Evolutionary conservation across 768 basidiomycete species (phyloP).

Genomic region (Tylopilus cervinicoccineus): DNA sequence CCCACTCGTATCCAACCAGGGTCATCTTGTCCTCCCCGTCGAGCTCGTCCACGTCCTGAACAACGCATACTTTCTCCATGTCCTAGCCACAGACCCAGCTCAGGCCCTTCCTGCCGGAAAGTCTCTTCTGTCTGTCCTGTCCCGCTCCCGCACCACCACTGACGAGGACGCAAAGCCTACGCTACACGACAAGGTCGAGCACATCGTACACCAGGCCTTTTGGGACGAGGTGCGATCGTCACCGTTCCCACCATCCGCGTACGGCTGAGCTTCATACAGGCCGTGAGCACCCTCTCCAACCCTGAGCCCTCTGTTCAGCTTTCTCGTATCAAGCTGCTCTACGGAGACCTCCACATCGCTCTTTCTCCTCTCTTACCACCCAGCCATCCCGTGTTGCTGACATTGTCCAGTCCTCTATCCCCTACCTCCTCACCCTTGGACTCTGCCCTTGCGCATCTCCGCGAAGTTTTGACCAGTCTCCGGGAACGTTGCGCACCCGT

Average conservation of each 20-base stretch:
- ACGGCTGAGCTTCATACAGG: constrained; percentile 40
- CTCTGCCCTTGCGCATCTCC: constrained; percentile 51
- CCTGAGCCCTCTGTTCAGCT: constrained; percentile 58
- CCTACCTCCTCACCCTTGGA: constrained; percentile 67
- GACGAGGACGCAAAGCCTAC: constrained; percentile 25
- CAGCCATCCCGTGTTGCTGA: constrained; percentile 44
- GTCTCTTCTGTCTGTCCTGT: constrained; percentile 63
- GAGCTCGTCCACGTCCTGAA: constrained; percentile 57
- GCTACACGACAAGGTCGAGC: constrained; percentile 46
- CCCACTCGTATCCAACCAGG: constrained; percentile 21
- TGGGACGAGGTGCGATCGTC: constrained; percentile 62
- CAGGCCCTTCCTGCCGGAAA: constrained; percentile 68
- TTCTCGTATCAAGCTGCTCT: constrained; percentile 52
- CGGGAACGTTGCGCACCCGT: constrained; percentile 64
- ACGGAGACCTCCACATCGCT: constrained; percentile 48
- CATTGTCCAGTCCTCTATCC: constrained; percentile 54
- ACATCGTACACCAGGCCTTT: constrained; percentile 58
- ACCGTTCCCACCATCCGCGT: constrained; percentile 3
- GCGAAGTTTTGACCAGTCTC: constrained; percentile 49
- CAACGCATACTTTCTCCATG: constrained; percentile 60
- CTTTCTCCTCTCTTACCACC: constrained; percentile 58
- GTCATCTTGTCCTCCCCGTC: constrained; percentile 38
- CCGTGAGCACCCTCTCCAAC: constrained; percentile 50
- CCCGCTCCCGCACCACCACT: constrained; percentile 20
- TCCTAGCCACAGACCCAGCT: constrained; percentile 59